phyloP scores from a whole-genome alignment of 768 basidiomycete genomes.

The Tylopilus intermedius region DNA sequence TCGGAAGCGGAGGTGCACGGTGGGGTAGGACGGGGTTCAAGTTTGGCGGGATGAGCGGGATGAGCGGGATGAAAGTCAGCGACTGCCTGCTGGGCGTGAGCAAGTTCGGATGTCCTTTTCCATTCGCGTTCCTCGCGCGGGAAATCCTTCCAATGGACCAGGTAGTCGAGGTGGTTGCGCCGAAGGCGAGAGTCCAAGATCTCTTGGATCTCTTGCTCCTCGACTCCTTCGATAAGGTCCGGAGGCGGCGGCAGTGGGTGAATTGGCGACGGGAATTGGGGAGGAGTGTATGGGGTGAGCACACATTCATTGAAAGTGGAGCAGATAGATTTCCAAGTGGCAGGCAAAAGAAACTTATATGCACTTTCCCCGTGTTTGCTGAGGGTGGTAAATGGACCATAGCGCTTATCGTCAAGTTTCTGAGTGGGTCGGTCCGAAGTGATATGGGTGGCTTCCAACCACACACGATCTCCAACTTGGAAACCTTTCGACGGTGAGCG shows the following conservation, averaged over 20 bases:
- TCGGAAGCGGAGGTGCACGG: too few species aligned
- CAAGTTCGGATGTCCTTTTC: slow-evolving; percentile 14
- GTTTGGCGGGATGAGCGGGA: too few species aligned
- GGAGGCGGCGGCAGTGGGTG: not conserved
- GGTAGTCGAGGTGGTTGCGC: slow-evolving; percentile 17
- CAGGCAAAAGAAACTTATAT: slow-evolving; percentile 1
- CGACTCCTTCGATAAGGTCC: not conserved
- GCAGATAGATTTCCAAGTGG: slow-evolving; percentile 22
- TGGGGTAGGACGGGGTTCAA: too few species aligned
- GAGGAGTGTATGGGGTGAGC: not conserved
- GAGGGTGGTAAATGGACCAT: slow-evolving; percentile 23
- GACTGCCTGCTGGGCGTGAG: too few species aligned
- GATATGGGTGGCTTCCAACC: not conserved
- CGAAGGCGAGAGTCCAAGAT: slow-evolving; percentile 14
- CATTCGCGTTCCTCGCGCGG: not conserved
- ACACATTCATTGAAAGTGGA: slow-evolving; percentile 5
- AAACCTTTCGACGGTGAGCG: too few species aligned
- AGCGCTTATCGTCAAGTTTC: not conserved
- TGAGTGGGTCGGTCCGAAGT: not conserved
- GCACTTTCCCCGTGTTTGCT: slow-evolving; percentile 18
- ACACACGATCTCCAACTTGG: too few species aligned
- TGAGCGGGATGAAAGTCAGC: too few species aligned
- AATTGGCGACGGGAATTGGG: not conserved
- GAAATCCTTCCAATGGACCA: slow-evolving; percentile 26
- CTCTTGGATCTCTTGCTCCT: slow-evolving; percentile 13